Conservation (phyloP, 768 basidiomycete genomes). For the Xerocomellus amylosporus region DNA sequence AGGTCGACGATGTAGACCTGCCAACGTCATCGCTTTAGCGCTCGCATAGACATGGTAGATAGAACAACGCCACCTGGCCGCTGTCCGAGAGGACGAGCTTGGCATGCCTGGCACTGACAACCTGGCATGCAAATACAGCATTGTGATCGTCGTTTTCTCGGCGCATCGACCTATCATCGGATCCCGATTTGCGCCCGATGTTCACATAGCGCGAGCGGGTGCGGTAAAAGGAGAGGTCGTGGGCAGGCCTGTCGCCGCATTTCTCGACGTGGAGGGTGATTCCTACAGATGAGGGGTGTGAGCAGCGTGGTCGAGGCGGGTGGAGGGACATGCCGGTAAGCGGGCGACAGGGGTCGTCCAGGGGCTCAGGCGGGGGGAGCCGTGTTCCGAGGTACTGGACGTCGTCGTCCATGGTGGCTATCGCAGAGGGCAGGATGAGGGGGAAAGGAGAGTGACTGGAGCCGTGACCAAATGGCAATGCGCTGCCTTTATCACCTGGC, state of each 20-base stretch:
- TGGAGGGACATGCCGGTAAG: conserved; percentile 44
- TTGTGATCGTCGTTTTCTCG: conserved; percentile 42
- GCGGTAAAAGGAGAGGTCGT: conserved; percentile 52
- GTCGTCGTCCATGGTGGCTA: conserved; percentile 50
- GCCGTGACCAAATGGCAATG: conserved; percentile 34
- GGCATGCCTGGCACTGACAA: conserved; percentile 77
- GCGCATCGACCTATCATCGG: conserved; percentile 40
- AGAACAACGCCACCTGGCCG: conserved; percentile 51
- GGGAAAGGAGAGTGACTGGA: conserved; percentile 21
- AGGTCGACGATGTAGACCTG: conserved; percentile 72
- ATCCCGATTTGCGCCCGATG: conserved; percentile 65
- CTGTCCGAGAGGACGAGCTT: conserved; percentile 70
- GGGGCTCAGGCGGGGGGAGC: conserved; percentile 29
- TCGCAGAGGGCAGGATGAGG: conserved; percentile 4
- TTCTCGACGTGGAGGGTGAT: conserved; percentile 58
- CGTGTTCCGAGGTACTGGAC: conserved; percentile 57
- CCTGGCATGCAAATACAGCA: conserved; percentile 71
- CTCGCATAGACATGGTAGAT: conserved; percentile 12
- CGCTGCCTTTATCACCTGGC: conserved; percentile 29
- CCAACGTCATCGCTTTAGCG: conserved; percentile 8
- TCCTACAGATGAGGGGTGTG: conserved; percentile 39
- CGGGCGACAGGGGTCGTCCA: conserved; percentile 30
- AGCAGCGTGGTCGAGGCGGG: conserved; percentile 12
- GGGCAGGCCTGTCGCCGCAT: conserved; percentile 43
- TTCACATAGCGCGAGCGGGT: conserved; percentile 48